Evolutionary conservation across 306 rosid species (phyloP).

Genomic region (Gynostemma pentaphyllum): DNA sequence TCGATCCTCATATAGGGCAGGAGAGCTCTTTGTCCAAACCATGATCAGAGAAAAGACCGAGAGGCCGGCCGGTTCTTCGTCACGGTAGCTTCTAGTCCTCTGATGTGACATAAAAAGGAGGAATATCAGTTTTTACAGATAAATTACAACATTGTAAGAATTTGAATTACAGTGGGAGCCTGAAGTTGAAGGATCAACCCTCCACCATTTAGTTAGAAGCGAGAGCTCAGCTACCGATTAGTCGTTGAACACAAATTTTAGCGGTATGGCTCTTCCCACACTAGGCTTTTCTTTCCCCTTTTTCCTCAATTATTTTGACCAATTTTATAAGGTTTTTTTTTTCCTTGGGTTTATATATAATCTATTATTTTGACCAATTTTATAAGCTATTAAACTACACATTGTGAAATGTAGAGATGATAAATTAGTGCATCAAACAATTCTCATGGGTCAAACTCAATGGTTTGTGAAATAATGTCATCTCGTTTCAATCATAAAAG

Average conservation of each 20-base stretch:
- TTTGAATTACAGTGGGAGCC: too few species aligned
- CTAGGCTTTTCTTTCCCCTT: background rate
- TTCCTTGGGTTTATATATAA: too few species aligned
- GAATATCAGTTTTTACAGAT: too few species aligned
- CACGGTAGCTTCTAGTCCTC: too few species aligned
- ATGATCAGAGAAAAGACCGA: constrained; percentile 55
- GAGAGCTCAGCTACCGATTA: background rate
- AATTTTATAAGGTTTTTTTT: background rate
- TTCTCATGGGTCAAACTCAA: background rate
- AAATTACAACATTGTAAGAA: too few species aligned
- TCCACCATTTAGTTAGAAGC: too few species aligned
- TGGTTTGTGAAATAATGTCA: background rate
- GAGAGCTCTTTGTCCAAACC: constrained; percentile 86
- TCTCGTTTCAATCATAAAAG: too few species aligned
- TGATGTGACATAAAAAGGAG: too few species aligned
- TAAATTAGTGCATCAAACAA: background rate
- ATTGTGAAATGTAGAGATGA: background rate
- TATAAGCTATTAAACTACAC: too few species aligned
- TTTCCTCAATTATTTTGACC: background rate
- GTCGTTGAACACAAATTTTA: background rate
- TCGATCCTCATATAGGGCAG: constrained; percentile 89
- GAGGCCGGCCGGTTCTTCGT: too few species aligned
- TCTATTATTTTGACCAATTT: background rate
- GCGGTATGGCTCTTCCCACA: background rate
- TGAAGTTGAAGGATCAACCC: background rate